phyloP scores from a whole-genome alignment of 2,329 filamentous ascomycete genomes.

The Diaporthe longicolla region DNA sequence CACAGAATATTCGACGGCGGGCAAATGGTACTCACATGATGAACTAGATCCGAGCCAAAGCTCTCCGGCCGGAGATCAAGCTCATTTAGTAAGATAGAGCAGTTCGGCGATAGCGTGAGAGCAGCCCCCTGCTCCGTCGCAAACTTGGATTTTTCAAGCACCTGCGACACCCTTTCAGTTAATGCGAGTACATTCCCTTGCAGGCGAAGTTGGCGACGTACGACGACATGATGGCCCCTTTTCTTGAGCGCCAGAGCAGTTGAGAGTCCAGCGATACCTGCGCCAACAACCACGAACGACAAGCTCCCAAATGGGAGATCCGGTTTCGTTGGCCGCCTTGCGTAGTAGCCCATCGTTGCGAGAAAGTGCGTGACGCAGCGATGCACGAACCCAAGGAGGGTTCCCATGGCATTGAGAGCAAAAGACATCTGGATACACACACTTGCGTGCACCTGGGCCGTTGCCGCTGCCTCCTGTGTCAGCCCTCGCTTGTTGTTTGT shows the following conservation, averaged over 20 bases:
- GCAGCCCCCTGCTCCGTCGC: constrained; percentile 23
- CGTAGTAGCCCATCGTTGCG: constrained; percentile 13
- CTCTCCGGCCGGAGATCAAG: constrained; percentile 11
- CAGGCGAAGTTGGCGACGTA: neutral
- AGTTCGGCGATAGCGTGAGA: constrained; percentile 12
- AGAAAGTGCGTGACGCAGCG: neutral
- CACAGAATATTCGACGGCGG: too few species aligned
- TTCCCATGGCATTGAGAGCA: neutral
- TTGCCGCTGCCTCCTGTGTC: neutral
- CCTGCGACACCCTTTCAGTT: neutral
- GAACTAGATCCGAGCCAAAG: constrained; percentile 11
- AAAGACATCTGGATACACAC: neutral
- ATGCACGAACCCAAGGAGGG: neutral
- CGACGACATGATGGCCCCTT: constrained; percentile 19
- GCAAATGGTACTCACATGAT: neutral
- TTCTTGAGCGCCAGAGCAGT: constrained; percentile 19
- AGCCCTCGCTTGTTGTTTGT: neutral
- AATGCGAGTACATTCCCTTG: neutral
- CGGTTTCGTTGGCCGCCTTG: constrained; percentile 18
- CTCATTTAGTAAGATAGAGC: neutral
- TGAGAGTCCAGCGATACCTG: constrained; percentile 18
- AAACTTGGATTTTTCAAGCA: constrained; percentile 31
- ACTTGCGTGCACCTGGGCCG: neutral
- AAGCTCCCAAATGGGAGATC: constrained; percentile 12
- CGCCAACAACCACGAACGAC: constrained; percentile 20